A percentile compares a stretch with the other conserved stretches of the same genome.
phyloP scores from a whole-genome alignment of 345 rosid genomes.

The Eucalyptus globulus region DNA sequence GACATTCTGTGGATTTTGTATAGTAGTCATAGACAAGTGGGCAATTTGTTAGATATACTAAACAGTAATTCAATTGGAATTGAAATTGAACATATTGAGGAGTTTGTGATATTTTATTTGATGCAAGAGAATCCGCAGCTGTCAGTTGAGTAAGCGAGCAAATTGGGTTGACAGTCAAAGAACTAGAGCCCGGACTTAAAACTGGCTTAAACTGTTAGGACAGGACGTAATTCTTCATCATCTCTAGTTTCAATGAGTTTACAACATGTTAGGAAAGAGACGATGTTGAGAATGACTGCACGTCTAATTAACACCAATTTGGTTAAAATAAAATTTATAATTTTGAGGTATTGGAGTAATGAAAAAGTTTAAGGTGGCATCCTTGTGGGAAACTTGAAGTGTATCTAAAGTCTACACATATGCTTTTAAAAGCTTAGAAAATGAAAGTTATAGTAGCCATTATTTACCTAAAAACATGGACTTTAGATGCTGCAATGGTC shows the following conservation, averaged over 20 bases:
- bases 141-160: not conserved
- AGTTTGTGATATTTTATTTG: not conserved
- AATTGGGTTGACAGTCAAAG: not conserved
- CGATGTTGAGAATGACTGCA: no score
- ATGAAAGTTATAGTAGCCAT: not conserved
- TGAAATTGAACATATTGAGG: not conserved
- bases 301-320: no score
- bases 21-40: not conserved
- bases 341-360: no score
- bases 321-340: no score
- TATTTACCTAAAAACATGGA: not conserved
- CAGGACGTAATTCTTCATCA: not conserved
- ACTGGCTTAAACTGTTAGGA: not conserved
- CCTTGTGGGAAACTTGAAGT: not conserved
- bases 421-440: not conserved
- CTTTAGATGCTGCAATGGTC: not conserved
- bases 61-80: not conserved
- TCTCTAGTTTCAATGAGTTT: not conserved
- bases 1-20: not conserved
- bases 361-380: no score
- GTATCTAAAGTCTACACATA: not conserved
- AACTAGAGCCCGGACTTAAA: not conserved
- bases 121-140: not conserved
- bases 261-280: not conserved
- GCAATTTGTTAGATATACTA: not conserved